phyloP scores from a whole-genome alignment of 2,329 filamentous ascomycete genomes.

The Purpureocillium takamizusanense region DNA sequence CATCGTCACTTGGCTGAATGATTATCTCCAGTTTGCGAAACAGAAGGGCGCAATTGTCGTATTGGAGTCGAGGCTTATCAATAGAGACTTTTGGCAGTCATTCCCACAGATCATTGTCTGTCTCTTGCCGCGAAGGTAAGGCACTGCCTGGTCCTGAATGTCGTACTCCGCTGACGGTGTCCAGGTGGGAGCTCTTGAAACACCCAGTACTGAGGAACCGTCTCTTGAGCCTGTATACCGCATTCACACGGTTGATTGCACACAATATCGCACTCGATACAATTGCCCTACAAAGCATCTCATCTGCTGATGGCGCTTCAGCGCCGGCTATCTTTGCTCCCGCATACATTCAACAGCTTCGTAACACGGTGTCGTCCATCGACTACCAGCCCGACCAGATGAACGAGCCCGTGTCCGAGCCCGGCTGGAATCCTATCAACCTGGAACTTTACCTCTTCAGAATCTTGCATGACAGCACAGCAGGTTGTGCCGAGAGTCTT shows the following conservation, averaged over 20 bases:
- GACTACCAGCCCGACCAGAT: constrained; percentile 7
- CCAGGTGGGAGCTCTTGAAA: constrained; percentile 3
- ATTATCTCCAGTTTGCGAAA: constrained; percentile 32
- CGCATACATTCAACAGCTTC: constrained; percentile 36
- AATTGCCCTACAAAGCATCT: constrained; percentile 10
- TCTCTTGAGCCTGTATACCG: constrained; percentile 23
- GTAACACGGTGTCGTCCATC: constrained; percentile 14
- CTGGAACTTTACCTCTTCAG: no score
- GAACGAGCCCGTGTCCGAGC: constrained; percentile 12
- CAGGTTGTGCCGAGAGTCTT: constrained; percentile 34
- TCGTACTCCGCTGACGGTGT: neutral
- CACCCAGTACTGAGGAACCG: constrained; percentile 2
- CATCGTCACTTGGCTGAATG: constrained; percentile 41
- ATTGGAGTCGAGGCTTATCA: constrained; percentile 31
- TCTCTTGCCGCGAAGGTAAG: no score
- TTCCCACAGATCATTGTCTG: constrained; percentile 39
- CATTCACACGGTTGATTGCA: constrained; percentile 40
- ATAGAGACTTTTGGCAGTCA: constrained; percentile 41
- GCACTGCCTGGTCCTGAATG: no score
- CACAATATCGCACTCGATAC: constrained; percentile 43
- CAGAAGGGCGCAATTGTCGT: constrained; percentile 19
- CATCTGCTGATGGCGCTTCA: neutral
- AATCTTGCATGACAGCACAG: constrained; percentile 9
- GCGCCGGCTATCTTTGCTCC: constrained; percentile 16
- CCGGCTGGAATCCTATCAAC: constrained; percentile 27